These are phyloP conservation scores for Senecio squalidus DNA, from an alignment of 140 eudicot species.

Conservation along the genomic window DNA sequence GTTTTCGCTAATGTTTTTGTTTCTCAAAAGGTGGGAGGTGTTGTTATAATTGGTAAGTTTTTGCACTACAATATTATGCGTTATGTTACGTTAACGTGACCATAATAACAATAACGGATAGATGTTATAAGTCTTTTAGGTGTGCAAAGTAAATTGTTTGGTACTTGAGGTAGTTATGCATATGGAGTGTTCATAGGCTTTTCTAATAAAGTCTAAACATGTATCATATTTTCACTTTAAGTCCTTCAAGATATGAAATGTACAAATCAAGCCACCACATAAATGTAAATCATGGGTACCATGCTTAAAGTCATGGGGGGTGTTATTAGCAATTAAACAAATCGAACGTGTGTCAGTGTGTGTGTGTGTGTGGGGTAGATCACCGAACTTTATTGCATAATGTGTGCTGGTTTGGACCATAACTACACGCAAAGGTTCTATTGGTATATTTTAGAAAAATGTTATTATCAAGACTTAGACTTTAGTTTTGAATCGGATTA, in stretches of 20 bases:
- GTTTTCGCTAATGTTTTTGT: no score
- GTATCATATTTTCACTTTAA: background rate
- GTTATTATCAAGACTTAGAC: no score
- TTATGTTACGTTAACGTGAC: no score
- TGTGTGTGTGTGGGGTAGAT: slow-evolving; percentile 22
- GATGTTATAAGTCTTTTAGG: no score
- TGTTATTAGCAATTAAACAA: slow-evolving; percentile 18
- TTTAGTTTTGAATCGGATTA: no score
- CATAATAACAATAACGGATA: no score
- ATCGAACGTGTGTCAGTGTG: slow-evolving; percentile 24
- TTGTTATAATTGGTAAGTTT: no score
- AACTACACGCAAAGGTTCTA: slow-evolving; percentile 31
- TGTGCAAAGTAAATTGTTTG: slow-evolving; percentile 15
- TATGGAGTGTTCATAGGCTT: slow-evolving; percentile 18
- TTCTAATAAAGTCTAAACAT: background rate
- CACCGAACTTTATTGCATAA: slow-evolving; percentile 23
- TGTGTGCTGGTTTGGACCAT: slow-evolving; percentile 23
- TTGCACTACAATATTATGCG: no score
- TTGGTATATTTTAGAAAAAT: no score
- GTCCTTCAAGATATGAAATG: slow-evolving; percentile 6
- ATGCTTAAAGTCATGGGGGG: slow-evolving; percentile 3
- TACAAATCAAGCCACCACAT: background rate
- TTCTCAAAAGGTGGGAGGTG: no score
- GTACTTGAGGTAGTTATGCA: slow-evolving; percentile 19
- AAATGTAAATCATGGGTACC: slow-evolving; percentile 24